These are phyloP conservation scores for Coniferiporia sulphurascens DNA, from an alignment of 1,284 basidiomycete species.

Conservation along the genomic window DNA sequence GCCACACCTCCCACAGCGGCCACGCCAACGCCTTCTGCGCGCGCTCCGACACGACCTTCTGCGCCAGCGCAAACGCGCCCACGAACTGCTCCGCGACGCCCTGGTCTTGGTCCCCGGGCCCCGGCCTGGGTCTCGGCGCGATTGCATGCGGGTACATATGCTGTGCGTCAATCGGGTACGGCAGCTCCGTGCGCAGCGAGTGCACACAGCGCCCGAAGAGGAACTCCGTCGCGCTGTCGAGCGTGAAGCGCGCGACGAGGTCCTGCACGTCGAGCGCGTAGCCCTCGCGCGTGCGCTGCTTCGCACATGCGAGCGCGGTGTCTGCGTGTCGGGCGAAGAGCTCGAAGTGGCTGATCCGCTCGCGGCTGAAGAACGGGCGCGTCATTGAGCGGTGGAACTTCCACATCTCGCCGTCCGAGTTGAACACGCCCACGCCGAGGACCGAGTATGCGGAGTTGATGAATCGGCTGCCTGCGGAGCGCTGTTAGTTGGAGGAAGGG, in stretches of 20 bases:
- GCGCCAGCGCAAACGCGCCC: slow-evolving; percentile 27
- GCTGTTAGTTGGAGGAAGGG: slow-evolving; percentile 18
- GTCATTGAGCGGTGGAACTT: slow-evolving; percentile 26
- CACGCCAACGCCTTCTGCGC: slow-evolving; percentile 38
- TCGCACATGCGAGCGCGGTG: slow-evolving; percentile 27
- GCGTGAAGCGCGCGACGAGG: slow-evolving; percentile 32
- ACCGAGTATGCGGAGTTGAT: slow-evolving; percentile 29
- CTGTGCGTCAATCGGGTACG: slow-evolving; percentile 26
- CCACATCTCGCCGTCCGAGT: slow-evolving; percentile 35
- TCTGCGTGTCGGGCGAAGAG: slow-evolving; percentile 26
- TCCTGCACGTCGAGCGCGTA: slow-evolving; percentile 46
- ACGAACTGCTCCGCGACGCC: slow-evolving; percentile 18
- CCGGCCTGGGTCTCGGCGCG: no score
- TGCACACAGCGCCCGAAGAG: slow-evolving; percentile 33
- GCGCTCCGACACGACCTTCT: slow-evolving; percentile 36
- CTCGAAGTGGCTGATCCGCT: slow-evolving; percentile 25
- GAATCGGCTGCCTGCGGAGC: slow-evolving; percentile 27
- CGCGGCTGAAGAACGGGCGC: slow-evolving; percentile 26
- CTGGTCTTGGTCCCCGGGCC: no score
- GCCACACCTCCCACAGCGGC: slow-evolving; percentile 45
- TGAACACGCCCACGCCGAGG: slow-evolving; percentile 43
- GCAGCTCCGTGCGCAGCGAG: slow-evolving; percentile 29
- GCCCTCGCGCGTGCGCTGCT: slow-evolving; percentile 35
- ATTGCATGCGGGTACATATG: background rate
- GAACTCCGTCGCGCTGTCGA: slow-evolving; percentile 37